phyloP scores from a whole-genome alignment of 371 early-diverging fungal species.

The Zychaea mexicana region DNA sequence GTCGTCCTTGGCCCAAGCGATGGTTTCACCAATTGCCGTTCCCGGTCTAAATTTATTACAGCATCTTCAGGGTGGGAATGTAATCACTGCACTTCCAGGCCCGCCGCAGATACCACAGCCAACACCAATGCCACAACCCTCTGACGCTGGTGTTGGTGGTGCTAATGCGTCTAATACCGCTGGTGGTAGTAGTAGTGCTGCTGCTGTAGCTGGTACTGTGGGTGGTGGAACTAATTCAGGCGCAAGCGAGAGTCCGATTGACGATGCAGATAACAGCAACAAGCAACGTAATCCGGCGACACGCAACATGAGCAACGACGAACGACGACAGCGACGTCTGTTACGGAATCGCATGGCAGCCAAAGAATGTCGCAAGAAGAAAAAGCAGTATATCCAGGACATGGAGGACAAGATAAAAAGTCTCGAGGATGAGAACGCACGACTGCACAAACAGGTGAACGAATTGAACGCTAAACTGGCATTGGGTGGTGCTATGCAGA shows the following conservation, averaged over 20 bases:
- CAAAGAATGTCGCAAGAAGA: conserved; percentile 84
- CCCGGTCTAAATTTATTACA: conserved; percentile 39
- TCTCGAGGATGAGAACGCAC: conserved; percentile 68
- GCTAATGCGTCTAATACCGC: not conserved
- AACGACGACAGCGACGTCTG: conserved; percentile 75
- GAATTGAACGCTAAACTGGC: conserved; percentile 68
- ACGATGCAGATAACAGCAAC: conserved; percentile 18
- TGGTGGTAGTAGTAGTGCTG: not conserved
- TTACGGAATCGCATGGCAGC: conserved; percentile 79
- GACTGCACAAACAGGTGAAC: conserved; percentile 63
- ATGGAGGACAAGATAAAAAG: conserved; percentile 68
- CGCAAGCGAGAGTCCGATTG: conserved; percentile 9
- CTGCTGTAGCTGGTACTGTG: not conserved
- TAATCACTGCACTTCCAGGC: conserved; percentile 50
- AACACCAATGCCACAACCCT: conserved; percentile 9
- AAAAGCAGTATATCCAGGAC: conserved; percentile 75
- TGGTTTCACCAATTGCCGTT: conserved; percentile 53
- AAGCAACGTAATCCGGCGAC: conserved; percentile 28
- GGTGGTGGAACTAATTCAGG: not conserved
- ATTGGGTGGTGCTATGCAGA: conserved; percentile 61
- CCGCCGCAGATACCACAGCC: conserved; percentile 34
- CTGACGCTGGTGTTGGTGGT: not conserved
- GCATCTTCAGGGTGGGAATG: conserved; percentile 41
- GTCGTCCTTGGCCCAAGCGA: conserved; percentile 52
- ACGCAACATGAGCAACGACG: conserved; percentile 61